phyloP scores from a whole-genome alignment of 257 asterid genomes.

The Asclepias syriaca region DNA sequence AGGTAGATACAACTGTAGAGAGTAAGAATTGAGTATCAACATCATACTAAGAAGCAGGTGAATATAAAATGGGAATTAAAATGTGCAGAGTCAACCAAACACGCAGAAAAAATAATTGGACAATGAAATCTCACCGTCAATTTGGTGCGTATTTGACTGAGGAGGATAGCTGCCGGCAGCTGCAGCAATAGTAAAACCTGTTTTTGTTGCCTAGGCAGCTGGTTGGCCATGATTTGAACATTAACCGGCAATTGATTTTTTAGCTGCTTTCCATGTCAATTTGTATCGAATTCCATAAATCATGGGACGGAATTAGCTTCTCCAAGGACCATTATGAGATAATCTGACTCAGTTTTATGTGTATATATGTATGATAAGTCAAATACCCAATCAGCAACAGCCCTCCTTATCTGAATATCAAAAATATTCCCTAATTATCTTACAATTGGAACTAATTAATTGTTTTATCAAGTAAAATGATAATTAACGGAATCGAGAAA shows the following conservation, averaged over 20 bases:
- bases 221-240: neutral
- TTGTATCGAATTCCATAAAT: neutral
- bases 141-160: slow-evolving; percentile 3
- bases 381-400: neutral
- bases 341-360: neutral
- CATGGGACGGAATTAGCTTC: neutral
- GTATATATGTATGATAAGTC: neutral
- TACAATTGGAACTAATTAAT: neutral
- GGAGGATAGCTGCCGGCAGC: neutral
- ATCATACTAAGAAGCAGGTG: neutral
- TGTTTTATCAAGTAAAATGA: neutral
- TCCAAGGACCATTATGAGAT: neutral
- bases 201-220: neutral
- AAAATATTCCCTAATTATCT: neutral
- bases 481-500: neutral
- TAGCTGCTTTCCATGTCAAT: neutral
- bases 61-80: no score
- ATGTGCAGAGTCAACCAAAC: no score
- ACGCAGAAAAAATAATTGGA: neutral
- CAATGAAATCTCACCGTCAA: neutral
- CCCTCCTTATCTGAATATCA: no score
- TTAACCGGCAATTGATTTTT: neutral
- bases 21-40: neutral
- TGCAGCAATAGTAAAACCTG: neutral
- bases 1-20: neutral